Base-by-base conservation (phyloP, 257 asterid genomes). In the Petunia secreta region DNA sequence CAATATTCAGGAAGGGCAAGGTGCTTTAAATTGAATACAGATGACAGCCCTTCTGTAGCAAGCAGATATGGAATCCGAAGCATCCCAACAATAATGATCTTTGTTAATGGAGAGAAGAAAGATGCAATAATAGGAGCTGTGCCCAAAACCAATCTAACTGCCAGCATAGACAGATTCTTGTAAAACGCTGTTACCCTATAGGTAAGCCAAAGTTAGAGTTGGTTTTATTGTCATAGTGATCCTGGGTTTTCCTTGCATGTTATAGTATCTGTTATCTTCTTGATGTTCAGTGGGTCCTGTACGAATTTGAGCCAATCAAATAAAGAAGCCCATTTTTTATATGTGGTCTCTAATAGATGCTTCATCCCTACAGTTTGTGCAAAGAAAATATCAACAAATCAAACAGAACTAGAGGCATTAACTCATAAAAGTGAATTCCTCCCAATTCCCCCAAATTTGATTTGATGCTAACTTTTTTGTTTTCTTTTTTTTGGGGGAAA, bases 111-210 rank as follows among this genome's bases (percentile, higher is more conserved):
- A 34, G 82, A 77, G 63, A 84, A 84, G 77, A 84, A 81, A 48
- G 84, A 84, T 68, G 82, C 87, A 16, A 66, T 84, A 36, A 77
- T 80, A 41, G 87, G 87, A 39, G 84, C 87, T 8, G 84, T 84
- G 7, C 87, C 87, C n/a, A 84, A 84, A 65, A 38, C 87, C 8
- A 80, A 80, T 59, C 79, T 84, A 67, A 48, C 69, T 65, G 75
- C 84, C 54, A 75, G 66, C 82, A 77, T 84, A 60, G 87, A 84
- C 25, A 84, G 71, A 79, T 80, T 48, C 84, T 59, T 84, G 80
- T 80, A 80, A 74, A 68, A 55, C 25, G 71, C 80, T 71, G 44
- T 4, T 34, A n/a, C 25, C 25, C 25, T 25, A 71, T 16, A 44
- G 43, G 25, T 46, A 69, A 34, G 60, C 77, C 11, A 71, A 71